phyloP scores from a whole-genome alignment of 2,329 filamentous ascomycete species.

The Aspergillus sp. region DNA sequence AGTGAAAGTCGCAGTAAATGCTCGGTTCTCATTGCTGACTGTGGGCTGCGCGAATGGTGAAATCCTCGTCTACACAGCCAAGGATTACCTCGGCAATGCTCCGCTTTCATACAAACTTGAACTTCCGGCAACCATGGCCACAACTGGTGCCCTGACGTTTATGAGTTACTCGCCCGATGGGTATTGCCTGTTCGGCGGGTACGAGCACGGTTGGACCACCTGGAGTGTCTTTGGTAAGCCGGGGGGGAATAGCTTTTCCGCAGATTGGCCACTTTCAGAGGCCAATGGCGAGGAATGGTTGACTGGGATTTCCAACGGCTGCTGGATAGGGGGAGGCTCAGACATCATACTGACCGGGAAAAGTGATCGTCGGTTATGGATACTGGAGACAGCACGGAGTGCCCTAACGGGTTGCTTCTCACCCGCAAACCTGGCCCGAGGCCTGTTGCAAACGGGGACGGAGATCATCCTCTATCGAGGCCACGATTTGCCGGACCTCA shows the following conservation, averaged over 20 bases:
- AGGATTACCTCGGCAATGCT: constrained; percentile 89
- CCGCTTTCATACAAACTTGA: constrained; percentile 71
- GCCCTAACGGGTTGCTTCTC: constrained; percentile 89
- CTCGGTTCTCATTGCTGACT: constrained; percentile 85
- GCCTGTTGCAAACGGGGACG: constrained; percentile 77
- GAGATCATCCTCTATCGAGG: constrained; percentile 88
- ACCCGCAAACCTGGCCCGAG: constrained; percentile 80
- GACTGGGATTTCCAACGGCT: constrained; percentile 63
- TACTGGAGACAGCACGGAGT: constrained; percentile 85
- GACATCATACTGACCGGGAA: constrained; percentile 67
- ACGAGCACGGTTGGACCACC: constrained; percentile 83
- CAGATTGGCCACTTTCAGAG: constrained; percentile 54
- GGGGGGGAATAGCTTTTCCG: constrained; percentile 71
- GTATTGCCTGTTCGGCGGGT: constrained; percentile 90
- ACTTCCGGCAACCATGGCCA: constrained; percentile 56
- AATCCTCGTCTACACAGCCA: constrained; percentile 81
- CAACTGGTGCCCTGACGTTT: constrained; percentile 62
- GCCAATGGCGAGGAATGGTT: constrained; percentile 75
- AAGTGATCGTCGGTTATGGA: constrained; percentile 71
- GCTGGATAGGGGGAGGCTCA: constrained; percentile 80
- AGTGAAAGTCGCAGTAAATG: constrained; percentile 74
- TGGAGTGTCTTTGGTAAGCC: constrained; percentile 97
- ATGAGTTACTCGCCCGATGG: constrained; percentile 88
- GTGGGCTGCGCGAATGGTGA: constrained; percentile 71
- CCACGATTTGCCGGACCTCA: constrained; percentile 82